Evolutionary conservation across 164 flowering plant genomes (phyloP), one percentile per base, ranked within the genome.

Genomic region (Vitis rotundifolia): DNA sequence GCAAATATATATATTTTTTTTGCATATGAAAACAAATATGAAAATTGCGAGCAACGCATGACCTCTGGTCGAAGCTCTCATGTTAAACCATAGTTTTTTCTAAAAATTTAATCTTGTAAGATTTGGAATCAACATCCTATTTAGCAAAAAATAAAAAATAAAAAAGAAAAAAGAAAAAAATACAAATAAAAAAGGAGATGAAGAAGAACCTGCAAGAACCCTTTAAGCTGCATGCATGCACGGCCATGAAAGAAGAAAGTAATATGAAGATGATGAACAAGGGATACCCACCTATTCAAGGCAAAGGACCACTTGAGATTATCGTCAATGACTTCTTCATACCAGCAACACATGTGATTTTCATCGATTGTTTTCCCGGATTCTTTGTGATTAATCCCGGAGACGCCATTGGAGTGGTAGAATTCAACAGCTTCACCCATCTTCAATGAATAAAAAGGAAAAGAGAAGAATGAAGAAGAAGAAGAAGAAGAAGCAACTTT

Each of bases 291-390:
- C 97, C 97, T 83, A 69, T 91, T 89, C 52, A 93, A 74, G 60
- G 92, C 87, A 75, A 89, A 93, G 51, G 92, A 89, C 97, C 92
- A 89, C 76, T 87, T 89, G 79, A 93, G 90, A 75, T 93, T 78
- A 7, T 78, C 86, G 63, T 89, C 91, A 50, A 93, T 83, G 70
- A 79, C 80, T 78, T 93, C 98, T 71, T 93, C 98, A 64, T 72
- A 93, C 98, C 98, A 93, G 55, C 67, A 71, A 70, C 72, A 71
- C 19, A 56, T 28, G 15, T 18, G 7, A 10, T 69, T 67, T 9
- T 48, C 37, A 8, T 49, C 49, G 3, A 61, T n/a, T 16, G 15
- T 29, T 8, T 29, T 68, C 13, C 64, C 60, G 8, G 71, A 49
- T 54, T 66, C 80, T 11, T 29, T 57, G 57, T 19, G 61, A 37